Evolutionary conservation across 805 yeast species (phyloP), one percentile per base, ranked within the genome.

Genomic region (Komagataella phaffii): DNA sequence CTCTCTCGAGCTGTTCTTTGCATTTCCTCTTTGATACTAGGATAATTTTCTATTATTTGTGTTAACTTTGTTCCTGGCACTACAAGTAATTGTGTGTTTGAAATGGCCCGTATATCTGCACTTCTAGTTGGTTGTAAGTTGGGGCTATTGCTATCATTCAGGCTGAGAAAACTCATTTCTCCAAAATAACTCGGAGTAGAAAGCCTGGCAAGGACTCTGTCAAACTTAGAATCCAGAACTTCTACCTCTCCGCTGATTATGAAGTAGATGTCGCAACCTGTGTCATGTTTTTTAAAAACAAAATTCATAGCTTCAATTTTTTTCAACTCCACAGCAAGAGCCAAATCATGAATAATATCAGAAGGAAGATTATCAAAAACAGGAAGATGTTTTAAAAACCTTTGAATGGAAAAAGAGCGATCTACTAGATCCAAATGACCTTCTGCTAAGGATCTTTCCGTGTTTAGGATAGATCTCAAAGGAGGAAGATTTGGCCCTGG

Each of bases 171-270:
- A 0, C 87, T 77, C 82, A 84, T 81, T 62, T 84, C 91, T 19
- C 93, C 93, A 65, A 85, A 83, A 64, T 81, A 83, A 40, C 80
- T 74, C 18, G 85, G 87, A 14, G 78, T 64, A 2, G 78, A 73
- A 23, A 85, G 65, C 53, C 87, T 71, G 3, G 86, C 88, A 44
- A 80, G 61, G 1, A 74, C 67, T 50, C 74, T 78, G 17, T 67
- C 65, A 40, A 56, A 58, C 24, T 66, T 58, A 2, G 67, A 64
- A 48, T 69, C 79, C 7, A 83, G 53, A 0, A 83, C 87, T 61
- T 85, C 90, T 4, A 83, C 86, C 57, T 79, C 83, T 7, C 93
- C 93, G 56, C 69, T 72, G 7, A 81, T 76, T 23, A 85, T 74
- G 58, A 85, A 82, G 61, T 74, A 85, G 24, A 85, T 79, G 55